Evolutionary conservation across 352 stramenopile species (phyloP), one percentile per base, ranked within the genome.

Genomic region (Phytophthora pisi): DNA sequence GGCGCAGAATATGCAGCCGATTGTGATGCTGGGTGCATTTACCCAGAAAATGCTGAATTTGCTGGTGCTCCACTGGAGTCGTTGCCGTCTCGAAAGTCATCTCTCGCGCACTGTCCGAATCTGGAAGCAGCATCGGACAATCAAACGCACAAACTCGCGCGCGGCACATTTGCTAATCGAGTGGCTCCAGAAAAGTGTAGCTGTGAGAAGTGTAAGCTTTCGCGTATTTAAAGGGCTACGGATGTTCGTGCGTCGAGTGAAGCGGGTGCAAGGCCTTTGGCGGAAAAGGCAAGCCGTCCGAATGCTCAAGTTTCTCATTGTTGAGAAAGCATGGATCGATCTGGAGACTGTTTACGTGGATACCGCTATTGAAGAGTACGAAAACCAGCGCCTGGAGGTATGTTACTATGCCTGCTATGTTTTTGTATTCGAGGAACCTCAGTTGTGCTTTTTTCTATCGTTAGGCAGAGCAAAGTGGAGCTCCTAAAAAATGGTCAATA

Each of bases 111-210:
- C 82, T 16, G 59, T 89, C 13, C 68, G 68, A 4, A 78, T 84
- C 18, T 91, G 82, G 78, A 72, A 66, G 5, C 62, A 81, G 9
- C 62, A 89, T 36, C 74, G 80, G 18, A 72, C 61, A 10, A 54
- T 70, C 6, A 78, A 77, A 11, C 68, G 40, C 9, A 64, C 31
- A 4, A 84, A 86, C 51, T 65, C 58, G 0, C 47, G 74, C 5
- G 72, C 78, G 45, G 78, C 72, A 1, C 23, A 66, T n/a, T 42
- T 91, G 43, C 51, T 91, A 2, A 78, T 89, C 20, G 67, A 85
- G 30, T 91, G 82, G 82, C 68, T 91, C 13, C 78, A 87, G 57
- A 89, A 87, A 61, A 87, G 76, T 54, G 78, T 91, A 1, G 66
- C 72, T 24, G 75, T 91, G 4, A 84, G 80, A 52, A 81, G 67